Evolutionary conservation across 2,329 filamentous ascomycete species (phyloP).

Genomic region (Thelonectria discophora): DNA sequence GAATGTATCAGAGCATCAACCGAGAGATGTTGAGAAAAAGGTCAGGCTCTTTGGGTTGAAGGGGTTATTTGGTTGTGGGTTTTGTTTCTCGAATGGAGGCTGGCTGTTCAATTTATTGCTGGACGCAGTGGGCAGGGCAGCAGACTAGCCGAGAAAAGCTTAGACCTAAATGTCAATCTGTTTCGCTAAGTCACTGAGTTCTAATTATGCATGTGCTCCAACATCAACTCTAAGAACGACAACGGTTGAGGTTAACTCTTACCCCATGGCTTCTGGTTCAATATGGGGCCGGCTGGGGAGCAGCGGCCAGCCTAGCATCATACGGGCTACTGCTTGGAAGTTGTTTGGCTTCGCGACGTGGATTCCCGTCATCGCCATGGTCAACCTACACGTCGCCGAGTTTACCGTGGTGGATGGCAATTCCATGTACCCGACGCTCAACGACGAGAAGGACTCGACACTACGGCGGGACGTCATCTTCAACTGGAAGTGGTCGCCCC

Average conservation of each 20-base stretch:
- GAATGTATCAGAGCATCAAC: not conserved
- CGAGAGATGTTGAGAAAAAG: not conserved
- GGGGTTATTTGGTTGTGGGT: constrained; percentile 1
- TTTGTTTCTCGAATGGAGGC: not conserved
- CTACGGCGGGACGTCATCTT: constrained; percentile 64
- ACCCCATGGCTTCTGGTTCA: constrained; percentile 47
- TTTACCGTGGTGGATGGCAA: constrained; percentile 65
- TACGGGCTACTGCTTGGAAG: constrained; percentile 52
- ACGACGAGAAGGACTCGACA: constrained; percentile 69
- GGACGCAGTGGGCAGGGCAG: constrained; percentile 2
- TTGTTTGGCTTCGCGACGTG: constrained; percentile 66
- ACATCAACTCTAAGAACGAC: not conserved
- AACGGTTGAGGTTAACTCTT: constrained; percentile 11
- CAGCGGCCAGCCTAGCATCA: constrained; percentile 35
- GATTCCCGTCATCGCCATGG: constrained; percentile 68
- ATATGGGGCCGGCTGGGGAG: constrained; percentile 48
- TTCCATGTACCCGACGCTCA: constrained; percentile 83
- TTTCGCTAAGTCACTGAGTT: constrained; percentile 2
- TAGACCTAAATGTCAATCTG: constrained; percentile 23
- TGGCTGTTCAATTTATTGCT: too few species aligned
- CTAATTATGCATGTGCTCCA: constrained; percentile 19
- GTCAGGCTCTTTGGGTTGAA: constrained; percentile 3
- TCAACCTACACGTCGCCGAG: constrained; percentile 69
- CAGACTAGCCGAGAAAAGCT: constrained; percentile 38
- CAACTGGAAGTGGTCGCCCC: constrained; percentile 67